Base-by-base conservation (phyloP, 441 rosid genomes). In the Populus tomentosa region DNA sequence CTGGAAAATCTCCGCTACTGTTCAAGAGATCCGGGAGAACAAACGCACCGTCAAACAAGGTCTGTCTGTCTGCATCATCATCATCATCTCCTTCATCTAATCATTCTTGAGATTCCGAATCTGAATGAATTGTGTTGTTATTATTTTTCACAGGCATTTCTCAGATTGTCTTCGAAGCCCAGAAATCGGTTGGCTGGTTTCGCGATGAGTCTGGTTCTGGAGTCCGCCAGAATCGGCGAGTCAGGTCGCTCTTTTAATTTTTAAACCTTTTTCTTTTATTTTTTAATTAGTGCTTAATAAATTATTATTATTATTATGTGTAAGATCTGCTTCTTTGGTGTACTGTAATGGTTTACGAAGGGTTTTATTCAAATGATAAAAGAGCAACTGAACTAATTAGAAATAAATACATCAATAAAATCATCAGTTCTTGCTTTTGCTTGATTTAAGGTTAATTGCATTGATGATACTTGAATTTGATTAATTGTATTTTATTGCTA, bases 1-100 rank as follows among this genome's bases (percentile, higher is more conserved):
- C 86, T 94, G 98, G 95, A 92, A 94, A 82, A 89, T 94, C 88
- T 90, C 98, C 35, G 98, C 95, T 75, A 92, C 98, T 70, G 76
- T 90, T 70, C 97, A 90, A 83, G 97, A 94, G 78, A 89, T 94
- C 88, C 95, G 95, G 81, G 86, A 88, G 75, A 90, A 92, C 84
- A 93, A 92, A 36, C 91, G 90, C 78, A 87, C 97, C 81, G 94
- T 94, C 79, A 82, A 88, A 81, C 90, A 89, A 89, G 98, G 97
- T 86, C 18, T 4, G 4, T n/a, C 30, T 20, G 53, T n/a, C 26
- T 40, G 20, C 20, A 23, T 38, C 21, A 23, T 32, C 21, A 23
- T 32, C 7, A 9, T 61, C 32, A 46, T 14, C 56, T 46, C 56
- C 20, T 46, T 46, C 56, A 21, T 33, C 10, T 13, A 42, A 24